Percentiles rank a stretch among this genome's conserved stretches.
Evolutionary conservation across 129 eudicot species (phyloP).

Genomic region (Pulicaria dysenterica): DNA sequence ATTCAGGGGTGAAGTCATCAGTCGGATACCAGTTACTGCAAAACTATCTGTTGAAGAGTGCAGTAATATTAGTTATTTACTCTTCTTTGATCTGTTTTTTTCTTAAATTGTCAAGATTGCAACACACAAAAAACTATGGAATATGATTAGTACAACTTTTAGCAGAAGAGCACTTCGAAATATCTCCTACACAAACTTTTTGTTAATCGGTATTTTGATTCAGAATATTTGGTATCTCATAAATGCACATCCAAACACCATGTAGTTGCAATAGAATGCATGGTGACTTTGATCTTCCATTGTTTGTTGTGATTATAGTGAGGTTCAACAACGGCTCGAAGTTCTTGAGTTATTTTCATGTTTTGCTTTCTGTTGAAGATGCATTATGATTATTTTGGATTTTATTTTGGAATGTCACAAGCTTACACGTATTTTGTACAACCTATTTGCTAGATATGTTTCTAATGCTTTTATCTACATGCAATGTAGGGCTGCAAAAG

Average conservation of each 20-base stretch:
- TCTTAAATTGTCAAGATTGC: neutral
- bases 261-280: neutral
- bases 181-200: neutral
- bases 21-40: neutral
- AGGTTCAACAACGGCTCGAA: neutral
- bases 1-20: neutral
- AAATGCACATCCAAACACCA: neutral
- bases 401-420: no score
- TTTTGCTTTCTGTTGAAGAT: neutral
- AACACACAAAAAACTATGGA: neutral
- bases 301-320: neutral
- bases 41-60: neutral
- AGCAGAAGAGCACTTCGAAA: neutral
- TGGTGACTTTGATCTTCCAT: neutral
- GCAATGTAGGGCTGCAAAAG: constrained; percentile 50
- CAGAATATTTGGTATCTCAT: neutral
- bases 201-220: neutral
- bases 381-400: no score
- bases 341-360: no score
- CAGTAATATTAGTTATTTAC: neutral
- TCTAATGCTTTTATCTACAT: constrained; percentile 14
- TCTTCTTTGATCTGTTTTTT: neutral
- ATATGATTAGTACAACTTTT: neutral
- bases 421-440: neutral
- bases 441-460: neutral